Evolutionary conservation across 495 filamentous ascomycete genomes (phyloP), one percentile per base, ranked within the genome.

Genomic region (Antarctomyces pellizariae): DNA sequence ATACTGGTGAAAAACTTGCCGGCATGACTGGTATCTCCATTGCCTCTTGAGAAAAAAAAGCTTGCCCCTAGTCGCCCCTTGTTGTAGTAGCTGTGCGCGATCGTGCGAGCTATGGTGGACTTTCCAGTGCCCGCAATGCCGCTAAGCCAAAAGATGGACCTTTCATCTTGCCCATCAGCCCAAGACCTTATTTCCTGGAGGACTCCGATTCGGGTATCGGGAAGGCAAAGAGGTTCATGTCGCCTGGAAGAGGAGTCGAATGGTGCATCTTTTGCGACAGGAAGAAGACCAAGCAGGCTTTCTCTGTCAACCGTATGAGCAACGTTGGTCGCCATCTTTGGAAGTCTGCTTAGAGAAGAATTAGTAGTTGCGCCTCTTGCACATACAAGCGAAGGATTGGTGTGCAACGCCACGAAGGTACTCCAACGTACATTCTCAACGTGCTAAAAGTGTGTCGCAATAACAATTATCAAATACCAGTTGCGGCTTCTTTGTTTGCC

Each of bases 111-210:
- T 17, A 36, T 36, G 17, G 34, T 32, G 25, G 34, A 36, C 15
- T 32, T 32, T 8, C 29, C 30, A 28, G 25, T 36, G 9, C 19
- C 19, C 7, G 19, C 19, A 7, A 22, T 7, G 19, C 19, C 19
- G 5, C 45, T 47, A n/a, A 58, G 25, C 54, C 53, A 58, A 25
- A 54, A 57, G 11, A 57, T 44, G 16, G 28, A 30, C 27, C 34
- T 29, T 10, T 24, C 22, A 4, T 30, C 16, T 22, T 36, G 25
- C 0, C 29, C 25, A 1, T 27, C 17, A 18, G 32, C 35, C 54
- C 53, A 58, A n/a, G 41, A 36, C 14, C 5, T 5, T 9, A 55
- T 40, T 13, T 50, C 18, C 0, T 27, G 13, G 11, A 48, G 42
- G 2, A 58, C 26, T 4, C 52, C 39, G 8, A 25, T 37, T 22